These are phyloP conservation scores for Apiospora saccharicola DNA, from an alignment of 2,329 filamentous ascomycete genomes.

Conservation along the genomic window DNA sequence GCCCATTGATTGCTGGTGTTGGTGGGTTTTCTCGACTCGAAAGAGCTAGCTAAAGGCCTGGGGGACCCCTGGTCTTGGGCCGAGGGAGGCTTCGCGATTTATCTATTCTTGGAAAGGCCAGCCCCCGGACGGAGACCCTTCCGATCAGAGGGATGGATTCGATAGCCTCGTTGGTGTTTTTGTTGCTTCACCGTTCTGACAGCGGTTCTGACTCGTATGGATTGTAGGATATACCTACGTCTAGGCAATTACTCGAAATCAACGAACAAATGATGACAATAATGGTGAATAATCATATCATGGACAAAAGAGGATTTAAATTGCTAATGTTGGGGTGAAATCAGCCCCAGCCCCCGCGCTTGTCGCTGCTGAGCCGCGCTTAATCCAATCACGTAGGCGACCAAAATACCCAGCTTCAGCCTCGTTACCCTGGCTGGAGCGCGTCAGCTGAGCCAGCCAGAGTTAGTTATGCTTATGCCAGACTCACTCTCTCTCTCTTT, in stretches of 20 bases:
- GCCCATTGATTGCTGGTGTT: not conserved
- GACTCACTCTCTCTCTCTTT: not conserved
- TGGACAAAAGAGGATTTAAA: not conserved
- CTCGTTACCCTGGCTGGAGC: not conserved
- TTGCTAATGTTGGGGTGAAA: not conserved
- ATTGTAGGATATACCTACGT: not conserved
- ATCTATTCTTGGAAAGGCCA: slow-evolving; percentile 8
- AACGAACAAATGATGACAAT: not conserved
- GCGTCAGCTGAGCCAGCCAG: not conserved
- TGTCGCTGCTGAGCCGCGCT: slow-evolving; percentile 1
- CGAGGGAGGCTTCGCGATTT: not conserved
- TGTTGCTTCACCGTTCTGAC: not conserved
- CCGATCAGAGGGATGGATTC: slow-evolving; percentile 9
- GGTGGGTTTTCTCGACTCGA: not conserved
- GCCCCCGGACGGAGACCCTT: not conserved
- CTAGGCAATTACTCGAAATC: not conserved
- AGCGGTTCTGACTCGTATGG: not conserved
- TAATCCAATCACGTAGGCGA: not conserved
- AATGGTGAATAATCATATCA: not conserved
- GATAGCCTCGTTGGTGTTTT: not conserved
- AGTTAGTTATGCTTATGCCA: not conserved
- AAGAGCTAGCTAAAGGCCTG: not conserved
- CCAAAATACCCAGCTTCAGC: slow-evolving; percentile 2
- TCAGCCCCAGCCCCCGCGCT: not conserved
- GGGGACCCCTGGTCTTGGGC: not conserved